Percentiles rank a stretch among this genome's conserved stretches.
These are phyloP conservation scores for Hebeloma cylindrosporum DNA, from an alignment of 768 basidiomycete species.

Conservation along the genomic window DNA sequence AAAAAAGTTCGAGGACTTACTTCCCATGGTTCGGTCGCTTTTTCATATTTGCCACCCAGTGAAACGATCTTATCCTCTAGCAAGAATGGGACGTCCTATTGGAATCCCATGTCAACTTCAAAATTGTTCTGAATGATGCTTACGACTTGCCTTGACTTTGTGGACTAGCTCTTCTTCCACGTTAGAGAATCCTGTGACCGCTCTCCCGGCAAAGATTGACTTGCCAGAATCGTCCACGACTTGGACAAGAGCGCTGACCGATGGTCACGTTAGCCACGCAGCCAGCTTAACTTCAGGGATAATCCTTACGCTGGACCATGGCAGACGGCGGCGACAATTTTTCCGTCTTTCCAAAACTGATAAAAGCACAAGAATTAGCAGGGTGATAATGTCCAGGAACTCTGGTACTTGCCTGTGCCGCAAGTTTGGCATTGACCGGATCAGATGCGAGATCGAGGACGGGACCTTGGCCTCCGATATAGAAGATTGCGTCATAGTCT, in stretches of 20 bases:
- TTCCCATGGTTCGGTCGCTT: constrained; percentile 54
- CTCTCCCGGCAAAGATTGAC: constrained; percentile 62
- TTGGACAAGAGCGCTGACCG: constrained; percentile 53
- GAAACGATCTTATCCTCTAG: constrained; percentile 63
- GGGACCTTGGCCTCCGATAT: constrained; percentile 79
- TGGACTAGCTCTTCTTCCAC: constrained; percentile 55
- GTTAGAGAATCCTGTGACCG: constrained; percentile 70
- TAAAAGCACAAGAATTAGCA: neutral
- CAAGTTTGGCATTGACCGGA: constrained; percentile 54
- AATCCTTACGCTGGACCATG: constrained; percentile 70
- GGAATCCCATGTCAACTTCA: constrained; percentile 3
- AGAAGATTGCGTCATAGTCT: constrained; percentile 76
- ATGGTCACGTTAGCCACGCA: neutral
- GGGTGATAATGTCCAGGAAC: neutral
- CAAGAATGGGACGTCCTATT: constrained; percentile 65
- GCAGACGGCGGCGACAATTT: constrained; percentile 72
- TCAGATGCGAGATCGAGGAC: constrained; percentile 69
- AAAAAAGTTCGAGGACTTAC: constrained; percentile 37
- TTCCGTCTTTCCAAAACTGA: constrained; percentile 68
- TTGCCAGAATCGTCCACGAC: constrained; percentile 55
- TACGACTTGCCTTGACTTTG: constrained; percentile 41
- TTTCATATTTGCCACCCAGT: constrained; percentile 68
- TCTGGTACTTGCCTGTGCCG: constrained; percentile 44
- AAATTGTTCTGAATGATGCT: neutral
- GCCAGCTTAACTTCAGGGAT: neutral